A percentile compares a stretch with the other conserved stretches of the same genome.
phyloP scores from a whole-genome alignment of 2,329 filamentous ascomycete genomes.

The Pyrenophora seminiperda region DNA sequence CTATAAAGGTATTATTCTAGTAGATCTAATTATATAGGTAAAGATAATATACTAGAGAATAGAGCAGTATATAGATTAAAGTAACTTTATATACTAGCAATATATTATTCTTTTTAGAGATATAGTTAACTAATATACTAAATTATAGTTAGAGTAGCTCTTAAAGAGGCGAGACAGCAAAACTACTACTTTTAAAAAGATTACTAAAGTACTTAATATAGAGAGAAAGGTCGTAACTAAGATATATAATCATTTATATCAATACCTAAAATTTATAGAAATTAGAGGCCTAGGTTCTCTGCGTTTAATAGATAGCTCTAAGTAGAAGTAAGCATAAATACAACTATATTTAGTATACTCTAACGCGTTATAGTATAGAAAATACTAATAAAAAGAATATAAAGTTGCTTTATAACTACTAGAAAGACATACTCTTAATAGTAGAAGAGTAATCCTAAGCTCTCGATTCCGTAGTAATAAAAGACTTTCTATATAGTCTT shows the following conservation, averaged over 20 bases:
- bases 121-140: background rate
- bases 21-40: background rate
- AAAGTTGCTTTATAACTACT: background rate
- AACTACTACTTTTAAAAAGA: background rate
- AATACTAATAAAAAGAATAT: background rate
- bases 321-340: constrained; percentile 4
- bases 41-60: background rate
- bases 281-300: constrained; percentile 1
- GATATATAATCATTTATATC: background rate
- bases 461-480: background rate
- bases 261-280: background rate
- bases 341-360: background rate
- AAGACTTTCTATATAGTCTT: background rate
- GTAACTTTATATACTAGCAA: background rate
- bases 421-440: background rate
- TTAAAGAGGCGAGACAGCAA: background rate
- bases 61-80: background rate
- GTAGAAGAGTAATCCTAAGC: background rate
- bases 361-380: background rate
- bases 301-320: background rate
- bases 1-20: background rate
- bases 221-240: background rate
- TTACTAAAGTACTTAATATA: background rate
- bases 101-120: background rate
- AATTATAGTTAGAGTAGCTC: background rate